phyloP scores from a whole-genome alignment of 352 stramenopile species.

The Aphanomyces invadans region DNA sequence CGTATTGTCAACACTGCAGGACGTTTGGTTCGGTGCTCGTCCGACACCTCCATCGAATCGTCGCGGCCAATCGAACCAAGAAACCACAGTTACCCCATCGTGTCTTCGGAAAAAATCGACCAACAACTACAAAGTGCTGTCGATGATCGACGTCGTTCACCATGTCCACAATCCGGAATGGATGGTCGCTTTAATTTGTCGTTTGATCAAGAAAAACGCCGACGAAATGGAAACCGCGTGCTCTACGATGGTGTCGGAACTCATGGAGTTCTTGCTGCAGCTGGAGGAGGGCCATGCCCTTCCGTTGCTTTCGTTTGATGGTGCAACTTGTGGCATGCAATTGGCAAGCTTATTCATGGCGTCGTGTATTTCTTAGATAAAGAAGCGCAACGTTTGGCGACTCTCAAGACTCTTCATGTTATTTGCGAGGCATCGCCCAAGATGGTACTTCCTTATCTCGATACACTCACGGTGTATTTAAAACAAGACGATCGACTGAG shows the following conservation, averaged over 20 bases:
- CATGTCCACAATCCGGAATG: slow-evolving; percentile 60
- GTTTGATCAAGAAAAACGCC: slow-evolving; percentile 36
- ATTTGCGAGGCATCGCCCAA: slow-evolving; percentile 66
- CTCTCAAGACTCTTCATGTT: slow-evolving; percentile 61
- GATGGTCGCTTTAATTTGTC: slow-evolving; percentile 61
- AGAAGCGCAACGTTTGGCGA: slow-evolving; percentile 61
- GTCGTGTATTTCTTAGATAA: slow-evolving; percentile 29
- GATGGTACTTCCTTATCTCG: slow-evolving; percentile 49
- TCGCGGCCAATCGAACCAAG: neutral
- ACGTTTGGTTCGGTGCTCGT: slow-evolving; percentile 66
- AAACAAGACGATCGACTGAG: slow-evolving; percentile 45
- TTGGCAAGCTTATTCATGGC: neutral
- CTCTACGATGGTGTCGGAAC: slow-evolving; percentile 51
- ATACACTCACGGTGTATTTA: slow-evolving; percentile 68
- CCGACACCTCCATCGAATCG: neutral
- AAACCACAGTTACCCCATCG: neutral
- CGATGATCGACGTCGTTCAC: slow-evolving; percentile 73
- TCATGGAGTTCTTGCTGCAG: slow-evolving; percentile 57
- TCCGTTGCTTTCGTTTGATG: neutral
- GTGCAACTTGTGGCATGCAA: neutral
- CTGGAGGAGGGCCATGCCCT: slow-evolving; percentile 63
- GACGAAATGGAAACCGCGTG: slow-evolving; percentile 27
- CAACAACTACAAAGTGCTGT: slow-evolving; percentile 33
- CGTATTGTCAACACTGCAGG: slow-evolving; percentile 80
- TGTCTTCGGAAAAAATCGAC: neutral